phyloP scores from a whole-genome alignment of 768 basidiomycete genomes.

The Auricularia cornea region DNA sequence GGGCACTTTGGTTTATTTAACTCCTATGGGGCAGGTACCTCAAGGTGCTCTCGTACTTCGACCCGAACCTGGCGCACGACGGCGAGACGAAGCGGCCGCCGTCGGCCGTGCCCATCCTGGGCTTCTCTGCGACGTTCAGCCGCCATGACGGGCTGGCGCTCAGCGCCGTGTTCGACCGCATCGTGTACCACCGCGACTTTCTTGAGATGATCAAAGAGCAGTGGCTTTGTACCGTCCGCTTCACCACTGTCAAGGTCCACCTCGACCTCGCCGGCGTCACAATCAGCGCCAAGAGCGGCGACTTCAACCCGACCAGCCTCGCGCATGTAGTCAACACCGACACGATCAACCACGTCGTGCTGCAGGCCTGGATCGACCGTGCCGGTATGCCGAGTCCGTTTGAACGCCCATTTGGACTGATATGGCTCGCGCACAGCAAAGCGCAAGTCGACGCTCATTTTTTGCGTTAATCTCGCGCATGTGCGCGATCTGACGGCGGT shows the following conservation, averaged over 20 bases:
- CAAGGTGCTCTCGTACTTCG: constrained; percentile 75
- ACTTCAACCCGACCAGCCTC: constrained; percentile 73
- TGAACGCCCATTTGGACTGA: too few species aligned
- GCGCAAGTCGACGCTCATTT: constrained; percentile 85
- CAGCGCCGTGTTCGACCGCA: constrained; percentile 78
- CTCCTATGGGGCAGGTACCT: constrained; percentile 50
- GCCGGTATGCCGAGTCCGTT: too few species aligned
- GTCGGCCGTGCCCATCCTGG: constrained; percentile 63
- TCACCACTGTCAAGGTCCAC: constrained; percentile 72
- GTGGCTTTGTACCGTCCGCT: constrained; percentile 69
- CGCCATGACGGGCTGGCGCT: constrained; percentile 87
- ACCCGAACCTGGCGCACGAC: constrained; percentile 41
- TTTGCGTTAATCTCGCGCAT: constrained; percentile 80
- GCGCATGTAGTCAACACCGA: constrained; percentile 76
- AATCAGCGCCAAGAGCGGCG: constrained; percentile 60
- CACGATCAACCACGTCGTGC: constrained; percentile 66
- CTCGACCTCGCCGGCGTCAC: constrained; percentile 62
- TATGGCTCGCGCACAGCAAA: too few species aligned
- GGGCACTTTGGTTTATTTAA: not conserved
- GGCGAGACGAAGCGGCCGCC: not conserved
- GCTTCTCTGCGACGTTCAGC: constrained; percentile 92
- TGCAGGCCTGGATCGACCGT: constrained; percentile 78
- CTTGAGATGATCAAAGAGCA: constrained; percentile 83
- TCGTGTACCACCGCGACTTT: constrained; percentile 90
- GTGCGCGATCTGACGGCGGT: constrained; percentile 61